A percentile compares a stretch with the other conserved stretches of the same genome.
phyloP scores from a whole-genome alignment of 345 rosid genomes.

The Nasturtium officinale region DNA sequence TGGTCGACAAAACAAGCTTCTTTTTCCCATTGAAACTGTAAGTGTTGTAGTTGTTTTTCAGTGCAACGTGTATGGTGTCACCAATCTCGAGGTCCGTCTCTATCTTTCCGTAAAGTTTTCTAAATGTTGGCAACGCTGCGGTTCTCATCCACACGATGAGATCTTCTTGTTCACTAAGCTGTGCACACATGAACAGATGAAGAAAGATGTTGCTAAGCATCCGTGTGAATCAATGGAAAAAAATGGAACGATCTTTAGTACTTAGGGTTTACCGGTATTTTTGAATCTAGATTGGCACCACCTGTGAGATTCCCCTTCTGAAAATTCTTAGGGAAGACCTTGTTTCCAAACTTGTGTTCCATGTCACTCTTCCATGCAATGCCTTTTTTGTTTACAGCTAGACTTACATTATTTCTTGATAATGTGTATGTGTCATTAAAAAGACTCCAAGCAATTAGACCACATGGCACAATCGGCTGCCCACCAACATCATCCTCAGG shows the following conservation, averaged over 20 bases:
- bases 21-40: constrained; percentile 95
- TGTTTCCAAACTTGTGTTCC: constrained; percentile 84
- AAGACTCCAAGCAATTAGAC: constrained; percentile 99
- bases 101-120: constrained; percentile 93
- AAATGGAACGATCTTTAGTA: background rate
- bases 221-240: constrained; percentile 13
- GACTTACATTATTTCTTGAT: constrained; percentile 46
- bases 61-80: constrained; percentile 55
- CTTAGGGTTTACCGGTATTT: constrained; percentile 52
- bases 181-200: constrained; percentile 43
- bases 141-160: constrained; percentile 99
- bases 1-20: constrained; percentile 92
- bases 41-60: constrained; percentile 81
- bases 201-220: constrained; percentile 18
- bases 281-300: constrained; percentile 51
- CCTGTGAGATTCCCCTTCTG: constrained; percentile 68
- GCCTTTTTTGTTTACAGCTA: constrained; percentile 64
- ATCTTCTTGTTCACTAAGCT: constrained; percentile 93
- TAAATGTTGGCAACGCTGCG: constrained; percentile 98
- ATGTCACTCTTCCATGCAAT: constrained; percentile 98
- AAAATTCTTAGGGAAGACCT: constrained; percentile 80
- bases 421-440: constrained; percentile 85
- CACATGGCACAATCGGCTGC: constrained; percentile 78
- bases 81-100: constrained; percentile 68
- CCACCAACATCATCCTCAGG: constrained; percentile 67